Evolutionary conservation across 2,329 filamentous ascomycete species (phyloP).

Genomic region (Lasiodiplodia citricola): DNA sequence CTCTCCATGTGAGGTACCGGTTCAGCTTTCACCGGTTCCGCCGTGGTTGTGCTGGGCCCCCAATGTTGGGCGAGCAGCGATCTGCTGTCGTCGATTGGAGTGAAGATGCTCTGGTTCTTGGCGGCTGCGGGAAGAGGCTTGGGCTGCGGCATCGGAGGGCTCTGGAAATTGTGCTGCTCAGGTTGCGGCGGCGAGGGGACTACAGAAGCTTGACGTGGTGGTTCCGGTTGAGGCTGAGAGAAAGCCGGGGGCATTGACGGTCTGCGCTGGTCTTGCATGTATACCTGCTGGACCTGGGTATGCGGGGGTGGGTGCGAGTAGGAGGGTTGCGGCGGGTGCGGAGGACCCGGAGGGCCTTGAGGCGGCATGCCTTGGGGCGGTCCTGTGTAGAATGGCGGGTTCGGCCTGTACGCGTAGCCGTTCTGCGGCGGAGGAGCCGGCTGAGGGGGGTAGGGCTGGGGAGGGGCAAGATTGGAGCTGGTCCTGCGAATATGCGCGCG

Average conservation of each 20-base stretch:
- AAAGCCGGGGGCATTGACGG: slow-evolving; percentile 76
- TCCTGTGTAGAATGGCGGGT: slow-evolving; percentile 83
- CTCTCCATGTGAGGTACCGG: slow-evolving; percentile 48
- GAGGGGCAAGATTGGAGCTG: slow-evolving; percentile 73
- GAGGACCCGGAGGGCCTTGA: slow-evolving; percentile 41
- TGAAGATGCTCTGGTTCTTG: slow-evolving; percentile 93
- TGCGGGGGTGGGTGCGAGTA: slow-evolving; percentile 52
- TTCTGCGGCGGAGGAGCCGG: slow-evolving; percentile 52
- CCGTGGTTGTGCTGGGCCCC: slow-evolving; percentile 59
- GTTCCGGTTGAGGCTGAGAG: slow-evolving; percentile 48
- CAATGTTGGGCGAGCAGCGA: slow-evolving; percentile 86
- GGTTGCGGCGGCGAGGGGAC: slow-evolving; percentile 57
- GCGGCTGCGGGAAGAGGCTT: slow-evolving; percentile 63
- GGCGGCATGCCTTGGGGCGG: slow-evolving; percentile 56
- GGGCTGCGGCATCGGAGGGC: slow-evolving; percentile 63
- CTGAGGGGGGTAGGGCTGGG: slow-evolving; percentile 58
- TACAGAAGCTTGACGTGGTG: slow-evolving; percentile 43
- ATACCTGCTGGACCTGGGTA: slow-evolving; percentile 68
- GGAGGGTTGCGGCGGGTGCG: slow-evolving; percentile 50
- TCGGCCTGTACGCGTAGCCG: slow-evolving; percentile 83
- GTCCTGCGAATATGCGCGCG: slow-evolving; percentile 78
- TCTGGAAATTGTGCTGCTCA: slow-evolving; percentile 59
- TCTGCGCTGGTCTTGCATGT: slow-evolving; percentile 76
- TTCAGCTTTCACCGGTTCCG: slow-evolving; percentile 53
- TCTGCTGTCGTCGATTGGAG: slow-evolving; percentile 90